Evolutionary conservation across 2,329 filamentous ascomycete species (phyloP), one percentile per base, ranked within the genome.

Genomic region (Trichoderma asperellum): DNA sequence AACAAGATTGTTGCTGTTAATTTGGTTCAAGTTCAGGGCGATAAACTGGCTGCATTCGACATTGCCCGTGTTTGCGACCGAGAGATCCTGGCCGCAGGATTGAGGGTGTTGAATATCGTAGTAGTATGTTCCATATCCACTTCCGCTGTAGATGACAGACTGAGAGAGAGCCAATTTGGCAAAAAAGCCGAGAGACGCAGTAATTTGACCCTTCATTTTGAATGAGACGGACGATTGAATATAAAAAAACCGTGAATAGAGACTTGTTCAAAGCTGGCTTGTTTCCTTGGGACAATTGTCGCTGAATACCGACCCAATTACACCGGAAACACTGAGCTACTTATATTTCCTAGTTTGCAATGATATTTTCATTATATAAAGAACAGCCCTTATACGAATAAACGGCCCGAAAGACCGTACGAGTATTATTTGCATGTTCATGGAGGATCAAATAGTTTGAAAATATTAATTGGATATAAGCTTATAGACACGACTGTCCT

Each of bases 1-100:
- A 52, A 72, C 70, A 21, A 72, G 56, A 35, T 72, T 68, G 68
- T 70, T 72, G 62, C 64, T 66, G 53, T 69, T 57, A 11, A 72
- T 47, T 7, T 72, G 24, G 63, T 71, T 67, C 52, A 72, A 34
- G 10, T 70, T 43, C 27, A 47, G 52, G 18, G 59, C 32, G 21
- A 34, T 24, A 32, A 63, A 49, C 21, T 63, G 60, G 35, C 57
- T 70, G 66, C 69, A 69, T 53, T 69, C 68, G 27, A 70, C 69
- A 37, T 35, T 29, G 32, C 69, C 69, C 21, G 21, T 34, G 47
- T 71, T 71, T 12, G 55, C 56, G 49, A 58, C 18, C 6, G 57
- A 55, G 21, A 71, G 49, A 37, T 71, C 58, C 6, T 34, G 27
- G n/a, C 40, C 34, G 40, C 70, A 71, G 14, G 68, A 37, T 35